phyloP scores from a whole-genome alignment of 305 asterid species.

The Nicotiana rustica region DNA sequence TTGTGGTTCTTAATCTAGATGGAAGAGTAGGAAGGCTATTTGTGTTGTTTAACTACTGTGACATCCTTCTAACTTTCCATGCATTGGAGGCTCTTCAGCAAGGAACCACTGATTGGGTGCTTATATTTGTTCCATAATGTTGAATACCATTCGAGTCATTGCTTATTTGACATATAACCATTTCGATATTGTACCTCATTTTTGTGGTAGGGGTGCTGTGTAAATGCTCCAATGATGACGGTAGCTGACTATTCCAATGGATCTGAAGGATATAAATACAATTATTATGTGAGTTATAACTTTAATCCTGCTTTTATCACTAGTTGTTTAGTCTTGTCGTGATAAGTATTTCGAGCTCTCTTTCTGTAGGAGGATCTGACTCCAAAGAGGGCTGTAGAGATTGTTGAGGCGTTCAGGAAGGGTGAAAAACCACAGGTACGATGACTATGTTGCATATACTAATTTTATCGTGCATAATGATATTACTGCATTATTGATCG shows the following conservation, averaged over 20 bases:
- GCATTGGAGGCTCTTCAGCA: neutral
- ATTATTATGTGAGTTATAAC: conserved; percentile 73
- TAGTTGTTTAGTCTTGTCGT: neutral
- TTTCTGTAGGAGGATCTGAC: conserved; percentile 86
- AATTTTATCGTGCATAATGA: neutral
- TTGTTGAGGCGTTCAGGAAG: conserved; percentile 86
- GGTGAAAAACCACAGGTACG: conserved; percentile 98
- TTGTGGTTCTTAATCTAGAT: too few species aligned
- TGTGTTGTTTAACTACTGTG: conserved; percentile 10
- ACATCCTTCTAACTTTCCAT: conserved; percentile 25
- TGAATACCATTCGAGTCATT: neutral
- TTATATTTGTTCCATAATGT: conserved; percentile 7
- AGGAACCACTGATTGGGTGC: neutral
- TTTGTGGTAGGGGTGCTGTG: conserved; percentile 81
- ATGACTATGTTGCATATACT: conserved; percentile 11
- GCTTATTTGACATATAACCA: neutral
- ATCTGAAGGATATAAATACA: conserved; percentile 86
- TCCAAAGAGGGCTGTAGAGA: conserved; percentile 85
- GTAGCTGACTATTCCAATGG: conserved; percentile 99
- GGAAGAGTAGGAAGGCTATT: neutral
- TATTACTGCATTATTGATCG: conserved; percentile 12
- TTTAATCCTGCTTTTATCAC: conserved; percentile 1
- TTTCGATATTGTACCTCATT: conserved; percentile 5
- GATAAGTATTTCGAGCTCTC: neutral
- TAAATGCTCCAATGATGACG: conserved; percentile 98